Evolutionary conservation across 768 basidiomycete species (phyloP), one percentile per base, ranked within the genome.

Genomic region (Thelephora aurantiotincta): DNA sequence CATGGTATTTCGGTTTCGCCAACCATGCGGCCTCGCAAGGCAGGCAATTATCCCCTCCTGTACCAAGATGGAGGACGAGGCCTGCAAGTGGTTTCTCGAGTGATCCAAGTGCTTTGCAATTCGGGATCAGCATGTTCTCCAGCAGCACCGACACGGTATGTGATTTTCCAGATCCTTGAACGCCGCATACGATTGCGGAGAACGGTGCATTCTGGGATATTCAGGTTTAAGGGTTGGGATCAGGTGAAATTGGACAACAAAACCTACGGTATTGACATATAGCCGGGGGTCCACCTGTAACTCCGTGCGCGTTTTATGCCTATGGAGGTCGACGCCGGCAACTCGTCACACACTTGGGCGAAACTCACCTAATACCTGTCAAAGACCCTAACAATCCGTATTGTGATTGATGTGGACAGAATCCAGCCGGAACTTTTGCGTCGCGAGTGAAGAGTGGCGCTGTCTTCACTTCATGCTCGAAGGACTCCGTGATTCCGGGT

Each of bases 161-260:
- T 0, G 80, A 83, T 55, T 86, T 85, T 7, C 82, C 82, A 0
- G 82, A 78, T 0, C 83, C 81, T 64, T 85, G 83, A 0, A 83
- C 82, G 0, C 82, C 82, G 46, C 82, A 86, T 2, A 85, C 72
- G n/a, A 85, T 55, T 0, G 82, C 78, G 0, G 83, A 84, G 54
- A 83, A 80, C 0, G 82, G 83, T 0, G 82, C 69, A 55, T 83
- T 85, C 82, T 83, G 50, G 13, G 9, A 33, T 22, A 36, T 33
- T 30, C 14, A 1, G 5, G 12, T 13, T 19, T 23, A 13, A 16
- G 11, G 11, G 33, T 41, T 47, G 30, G 47, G 23, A 30, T 33
- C 33, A 50, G 35, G 14, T 48, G 14, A 33, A 48, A 26, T 22
- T 33, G 14, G 35, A 7, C 22, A 22, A 19, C 13, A 47, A 43